Base-by-base conservation (phyloP, 2,329 filamentous ascomycete genomes). In the Verticillium dahliae region DNA sequence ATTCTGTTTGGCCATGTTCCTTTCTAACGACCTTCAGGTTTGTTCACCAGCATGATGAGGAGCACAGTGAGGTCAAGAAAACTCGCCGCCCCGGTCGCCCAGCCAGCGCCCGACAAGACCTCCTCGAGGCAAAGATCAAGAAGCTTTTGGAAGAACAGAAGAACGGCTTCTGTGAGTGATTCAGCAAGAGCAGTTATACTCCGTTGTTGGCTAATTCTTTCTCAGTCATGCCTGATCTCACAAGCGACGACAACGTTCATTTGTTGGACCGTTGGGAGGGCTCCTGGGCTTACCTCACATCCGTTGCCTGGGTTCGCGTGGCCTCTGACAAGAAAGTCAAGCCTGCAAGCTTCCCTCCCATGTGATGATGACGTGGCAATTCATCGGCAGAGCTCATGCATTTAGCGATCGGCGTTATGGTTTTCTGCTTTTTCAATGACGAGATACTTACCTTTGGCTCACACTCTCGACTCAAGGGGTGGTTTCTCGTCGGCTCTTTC, bases 221-320 rank as follows among this genome's bases (percentile, higher is more conserved):
- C 45, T 15, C 60, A 88, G 86, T 85, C 63, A 74, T 96, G 50
- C 93, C 94, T 0, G 90, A 97, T 71, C 78, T 97, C 60, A 84
- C 86, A 61, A 82, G 87, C 52, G 79, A 82, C 50, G 83, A 87
- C 57, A 92, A 88, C 67, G 76, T 90, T 59, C 75, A 81, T 62
- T 81, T 84, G 66, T 75, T 98, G 50, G 82, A 85, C 65, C 80
- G 81, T 27, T 98, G 92, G 91, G 90, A 92, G 66, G 90, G 90
- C 4, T 85, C 90, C 33, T 98, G 94, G 94, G 83, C 90, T 9
- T 89, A 89, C 68, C 81, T 97, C 65, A 85, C 87, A 38, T 88
- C 84, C 9, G 73, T 97, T 67, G 85, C 87, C 63, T 98, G 93
- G 82, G 81, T 92, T 63, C 87, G 91, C 64, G 79, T 97, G 61